Conservation (phyloP, 345 rosid genomes). For the Citrus inodora region DNA sequence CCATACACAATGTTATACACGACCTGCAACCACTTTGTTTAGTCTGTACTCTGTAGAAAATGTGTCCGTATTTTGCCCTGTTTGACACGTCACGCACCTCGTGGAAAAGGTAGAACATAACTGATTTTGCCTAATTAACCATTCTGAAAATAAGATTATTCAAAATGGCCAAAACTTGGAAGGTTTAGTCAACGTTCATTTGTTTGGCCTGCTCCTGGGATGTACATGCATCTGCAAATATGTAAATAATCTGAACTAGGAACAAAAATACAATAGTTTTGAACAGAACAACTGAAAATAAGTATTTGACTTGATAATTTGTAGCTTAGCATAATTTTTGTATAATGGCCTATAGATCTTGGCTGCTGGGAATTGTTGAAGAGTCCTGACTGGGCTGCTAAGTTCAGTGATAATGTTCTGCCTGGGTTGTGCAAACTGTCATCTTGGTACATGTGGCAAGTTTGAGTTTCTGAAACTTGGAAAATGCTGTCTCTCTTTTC, state of each 20-base stretch:
- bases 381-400: not conserved
- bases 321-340: not conserved
- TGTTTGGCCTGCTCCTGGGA: not conserved
- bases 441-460: not conserved
- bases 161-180: not conserved
- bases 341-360: not conserved
- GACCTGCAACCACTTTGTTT: not conserved
- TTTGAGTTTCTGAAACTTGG: not conserved
- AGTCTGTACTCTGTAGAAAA: too few relatives aligned
- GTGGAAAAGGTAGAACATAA: too few relatives aligned
- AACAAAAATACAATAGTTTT: not conserved
- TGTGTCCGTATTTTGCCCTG: too few relatives aligned
- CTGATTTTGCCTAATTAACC: not conserved
- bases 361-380: not conserved
- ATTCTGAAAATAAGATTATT: not conserved
- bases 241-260: not conserved
- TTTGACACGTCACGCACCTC: too few relatives aligned
- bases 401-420: not conserved
- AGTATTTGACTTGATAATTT: not conserved
- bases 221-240: not conserved
- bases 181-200: not conserved
- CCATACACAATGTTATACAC: not conserved
- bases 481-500: conserved; percentile 1
- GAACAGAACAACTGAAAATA: not conserved
- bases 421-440: not conserved